These are phyloP conservation scores for Petasospora rhodanensis DNA, from an alignment of 1,139 yeast genomes.

Conservation along the genomic window DNA sequence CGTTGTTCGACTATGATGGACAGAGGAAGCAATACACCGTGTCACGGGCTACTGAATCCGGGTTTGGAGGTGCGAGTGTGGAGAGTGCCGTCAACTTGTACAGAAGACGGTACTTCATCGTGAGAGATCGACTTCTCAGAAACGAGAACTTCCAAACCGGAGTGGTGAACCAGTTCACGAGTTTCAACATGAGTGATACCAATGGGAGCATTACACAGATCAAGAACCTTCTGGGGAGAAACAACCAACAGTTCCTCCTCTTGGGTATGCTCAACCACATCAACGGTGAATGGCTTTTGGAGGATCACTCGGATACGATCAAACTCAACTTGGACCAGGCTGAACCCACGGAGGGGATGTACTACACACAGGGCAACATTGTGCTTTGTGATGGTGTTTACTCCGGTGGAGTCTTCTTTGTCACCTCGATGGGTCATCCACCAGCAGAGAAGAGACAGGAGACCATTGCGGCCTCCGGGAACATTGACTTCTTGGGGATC, in stretches of 20 bases:
- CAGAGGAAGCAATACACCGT: conserved; percentile 59
- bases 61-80: conserved; percentile 27
- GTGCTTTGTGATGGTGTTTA: conserved; percentile 84
- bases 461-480: conserved; percentile 69
- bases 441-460: conserved; percentile 73
- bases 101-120: conserved; percentile 50
- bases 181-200: conserved; percentile 19
- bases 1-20: conserved; percentile 59
- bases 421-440: conserved; percentile 78
- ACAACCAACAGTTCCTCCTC: conserved; percentile 68
- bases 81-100: conserved; percentile 35
- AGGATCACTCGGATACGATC: conserved; percentile 79
- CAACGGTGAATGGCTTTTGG: conserved; percentile 67
- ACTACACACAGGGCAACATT: conserved; percentile 74
- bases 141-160: conserved; percentile 55
- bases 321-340: conserved; percentile 60
- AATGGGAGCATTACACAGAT: conserved; percentile 64
- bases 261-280: conserved; percentile 72
- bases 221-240: conserved; percentile 81
- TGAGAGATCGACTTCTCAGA: conserved; percentile 67
- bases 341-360: conserved; percentile 61
- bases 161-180: conserved; percentile 31
- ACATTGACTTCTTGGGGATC: conserved; percentile 76
- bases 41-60: conserved; percentile 17
- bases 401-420: conserved; percentile 64